These are phyloP conservation scores for Lachnellula arida DNA, from an alignment of 2,329 filamentous ascomycete genomes.

Conservation along the genomic window DNA sequence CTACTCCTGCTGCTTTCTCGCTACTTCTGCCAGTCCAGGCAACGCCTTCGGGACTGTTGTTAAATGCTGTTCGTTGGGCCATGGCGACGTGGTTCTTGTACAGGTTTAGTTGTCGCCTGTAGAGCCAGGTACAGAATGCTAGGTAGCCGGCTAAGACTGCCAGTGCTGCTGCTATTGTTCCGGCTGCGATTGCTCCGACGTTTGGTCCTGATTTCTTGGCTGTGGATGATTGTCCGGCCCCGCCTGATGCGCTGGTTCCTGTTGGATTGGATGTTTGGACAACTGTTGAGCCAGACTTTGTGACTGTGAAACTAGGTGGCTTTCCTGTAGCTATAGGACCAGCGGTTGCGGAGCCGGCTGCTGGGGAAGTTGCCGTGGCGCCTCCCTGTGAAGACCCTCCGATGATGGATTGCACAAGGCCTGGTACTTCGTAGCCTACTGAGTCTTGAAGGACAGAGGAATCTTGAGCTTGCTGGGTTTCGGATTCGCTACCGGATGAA, in stretches of 20 bases:
- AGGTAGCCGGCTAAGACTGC: constrained; percentile 59
- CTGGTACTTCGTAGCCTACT: constrained; percentile 62
- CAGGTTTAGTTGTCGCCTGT: constrained; percentile 63
- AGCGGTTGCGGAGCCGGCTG: constrained; percentile 54
- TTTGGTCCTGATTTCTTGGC: constrained; percentile 29
- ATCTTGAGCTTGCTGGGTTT: constrained; percentile 28
- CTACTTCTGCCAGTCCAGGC: constrained; percentile 29
- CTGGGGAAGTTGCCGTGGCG: constrained; percentile 62
- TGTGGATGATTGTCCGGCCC: constrained; percentile 30
- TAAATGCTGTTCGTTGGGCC: constrained; percentile 52
- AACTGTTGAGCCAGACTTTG: constrained; percentile 44
- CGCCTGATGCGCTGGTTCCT: constrained; percentile 2
- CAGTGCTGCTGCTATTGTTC: constrained; percentile 60
- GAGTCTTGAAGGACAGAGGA: constrained; percentile 49
- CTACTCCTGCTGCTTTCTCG: constrained; percentile 19
- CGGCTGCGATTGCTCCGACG: constrained; percentile 42
- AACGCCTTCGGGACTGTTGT: constrained; percentile 33
- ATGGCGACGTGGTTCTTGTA: constrained; percentile 68
- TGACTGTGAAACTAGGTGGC: constrained; percentile 64
- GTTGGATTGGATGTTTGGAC: constrained; percentile 34
- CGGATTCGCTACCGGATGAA: constrained; percentile 33
- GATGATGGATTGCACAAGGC: constrained; percentile 56
- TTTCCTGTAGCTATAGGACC: constrained; percentile 69
- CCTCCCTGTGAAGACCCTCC: constrained; percentile 57
- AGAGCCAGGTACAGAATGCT: constrained; percentile 68